These are phyloP conservation scores for Fusarium tupiense DNA, from an alignment of 2,329 filamentous ascomycete genomes.

Conservation along the genomic window DNA sequence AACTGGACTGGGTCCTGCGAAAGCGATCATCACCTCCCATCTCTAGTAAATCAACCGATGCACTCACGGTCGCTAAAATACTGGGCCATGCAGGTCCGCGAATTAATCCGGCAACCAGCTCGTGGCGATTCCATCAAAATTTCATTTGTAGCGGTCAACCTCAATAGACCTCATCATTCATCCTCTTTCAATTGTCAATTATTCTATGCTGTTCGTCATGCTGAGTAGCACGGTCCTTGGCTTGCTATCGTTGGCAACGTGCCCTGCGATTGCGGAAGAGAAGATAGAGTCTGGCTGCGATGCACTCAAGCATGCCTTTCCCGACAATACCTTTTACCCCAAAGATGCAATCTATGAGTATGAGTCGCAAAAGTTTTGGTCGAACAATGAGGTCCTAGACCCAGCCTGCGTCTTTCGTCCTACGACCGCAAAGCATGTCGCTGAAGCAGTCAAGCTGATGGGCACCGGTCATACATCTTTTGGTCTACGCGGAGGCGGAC, in stretches of 20 bases:
- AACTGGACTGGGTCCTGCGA: no score
- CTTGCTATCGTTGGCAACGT: neutral
- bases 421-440: neutral
- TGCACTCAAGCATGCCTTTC: conserved; percentile 1
- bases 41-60: neutral
- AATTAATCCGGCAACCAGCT: neutral
- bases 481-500: conserved; percentile 33
- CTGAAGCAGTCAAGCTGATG: neutral
- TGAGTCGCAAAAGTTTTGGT: conserved; percentile 27
- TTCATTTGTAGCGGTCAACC: neutral
- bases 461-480: neutral
- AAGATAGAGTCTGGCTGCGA: neutral
- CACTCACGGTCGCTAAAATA: neutral
- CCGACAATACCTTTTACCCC: conserved; percentile 1
- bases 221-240: neutral
- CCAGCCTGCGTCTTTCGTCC: conserved; percentile 28
- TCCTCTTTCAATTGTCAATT: accelerated
- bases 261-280: neutral
- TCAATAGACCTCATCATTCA: accelerated
- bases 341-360: conserved; percentile 6
- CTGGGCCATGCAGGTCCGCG: neutral
- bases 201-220: neutral
- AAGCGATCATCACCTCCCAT: neutral
- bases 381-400: conserved; percentile 14
- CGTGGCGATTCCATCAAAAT: neutral